These are phyloP conservation scores for Malassezia cuniculi DNA, from an alignment of 1,284 basidiomycete genomes.

Conservation along the genomic window DNA sequence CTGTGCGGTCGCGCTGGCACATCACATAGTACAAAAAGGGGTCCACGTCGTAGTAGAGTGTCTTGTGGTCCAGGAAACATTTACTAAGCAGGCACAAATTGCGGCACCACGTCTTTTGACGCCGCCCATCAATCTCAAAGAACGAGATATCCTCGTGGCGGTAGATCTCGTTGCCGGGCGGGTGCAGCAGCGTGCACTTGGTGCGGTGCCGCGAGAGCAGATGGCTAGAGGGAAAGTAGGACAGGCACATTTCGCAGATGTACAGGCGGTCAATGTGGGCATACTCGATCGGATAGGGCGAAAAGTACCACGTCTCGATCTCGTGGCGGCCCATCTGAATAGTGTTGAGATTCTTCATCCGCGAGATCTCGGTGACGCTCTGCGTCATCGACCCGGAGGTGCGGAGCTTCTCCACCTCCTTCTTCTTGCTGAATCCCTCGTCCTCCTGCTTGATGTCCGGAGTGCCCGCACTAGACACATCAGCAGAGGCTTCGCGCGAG, in stretches of 20 bases:
- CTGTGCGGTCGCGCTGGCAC: conserved; percentile 73
- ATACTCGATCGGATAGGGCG: conserved; percentile 94
- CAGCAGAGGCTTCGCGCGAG: conserved; percentile 19
- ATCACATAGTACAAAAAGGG: conserved; percentile 99
- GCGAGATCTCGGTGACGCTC: conserved; percentile 86
- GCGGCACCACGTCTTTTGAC: conserved; percentile 90
- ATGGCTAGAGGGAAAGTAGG: conserved; percentile 32
- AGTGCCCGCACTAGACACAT: conserved; percentile 16
- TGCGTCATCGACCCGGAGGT: conserved; percentile 99
- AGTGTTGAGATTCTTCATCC: conserved; percentile 95
- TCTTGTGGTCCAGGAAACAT: conserved; percentile 98
- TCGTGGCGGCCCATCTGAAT: conserved; percentile 91
- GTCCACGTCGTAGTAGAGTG: conserved; percentile 97
- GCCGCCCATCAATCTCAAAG: conserved; percentile 94
- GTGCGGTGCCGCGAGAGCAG: conserved; percentile 58
- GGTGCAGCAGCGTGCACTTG: conserved; percentile 84
- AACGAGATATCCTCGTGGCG: conserved; percentile 90
- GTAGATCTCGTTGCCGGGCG: conserved; percentile 98
- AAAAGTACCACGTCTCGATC: conserved; percentile 99
- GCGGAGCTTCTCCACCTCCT: conserved; percentile 95
- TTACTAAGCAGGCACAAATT: conserved; percentile 93
- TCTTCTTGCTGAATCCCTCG: conserved; percentile 64
- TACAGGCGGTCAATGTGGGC: conserved; percentile 87
- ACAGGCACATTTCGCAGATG: conserved; percentile 88
- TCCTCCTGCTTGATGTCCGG: conserved; percentile 7